Evolutionary conservation across 208 protist genomes (phyloP).

Genomic region (Borovskyia barvae): DNA sequence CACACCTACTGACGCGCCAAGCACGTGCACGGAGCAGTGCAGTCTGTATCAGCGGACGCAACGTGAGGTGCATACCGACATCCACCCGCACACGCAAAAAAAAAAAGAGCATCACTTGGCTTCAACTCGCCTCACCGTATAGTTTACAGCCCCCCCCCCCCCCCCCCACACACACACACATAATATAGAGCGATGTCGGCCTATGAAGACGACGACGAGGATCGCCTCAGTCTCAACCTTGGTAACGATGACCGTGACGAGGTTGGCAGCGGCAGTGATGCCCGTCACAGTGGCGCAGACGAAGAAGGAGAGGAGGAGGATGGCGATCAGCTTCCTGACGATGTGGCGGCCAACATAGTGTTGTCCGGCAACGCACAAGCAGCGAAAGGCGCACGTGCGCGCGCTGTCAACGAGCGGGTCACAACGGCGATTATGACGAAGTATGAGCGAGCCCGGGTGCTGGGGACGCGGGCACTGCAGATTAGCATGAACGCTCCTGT

Average conservation of each 20-base stretch:
- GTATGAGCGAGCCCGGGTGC: constrained; percentile 98
- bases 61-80: not conserved
- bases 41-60: no score
- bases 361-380: constrained; percentile 48
- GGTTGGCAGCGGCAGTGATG: constrained; percentile 4
- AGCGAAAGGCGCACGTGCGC: constrained; percentile 35
- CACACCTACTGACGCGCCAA: no score
- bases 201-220: constrained; percentile 51
- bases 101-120: constrained; percentile 2
- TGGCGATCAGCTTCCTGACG: constrained; percentile 43
- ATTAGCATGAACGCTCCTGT: constrained; percentile 99
- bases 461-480: constrained; percentile 98
- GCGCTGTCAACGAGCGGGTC: constrained; percentile 64
- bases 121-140: not conserved
- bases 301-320: constrained; percentile 35
- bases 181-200: constrained; percentile 44
- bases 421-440: constrained; percentile 98
- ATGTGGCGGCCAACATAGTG: constrained; percentile 51
- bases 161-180: no score
- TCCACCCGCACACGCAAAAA: constrained; percentile 4
- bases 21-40: no score
- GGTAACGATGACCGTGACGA: constrained; percentile 49
- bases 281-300: constrained; percentile 15
- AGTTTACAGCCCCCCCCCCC: not conserved
- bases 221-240: constrained; percentile 56